Evolutionary conservation across 2,329 filamentous ascomycete species (phyloP).

Genomic region (Microascus cirrosus): DNA sequence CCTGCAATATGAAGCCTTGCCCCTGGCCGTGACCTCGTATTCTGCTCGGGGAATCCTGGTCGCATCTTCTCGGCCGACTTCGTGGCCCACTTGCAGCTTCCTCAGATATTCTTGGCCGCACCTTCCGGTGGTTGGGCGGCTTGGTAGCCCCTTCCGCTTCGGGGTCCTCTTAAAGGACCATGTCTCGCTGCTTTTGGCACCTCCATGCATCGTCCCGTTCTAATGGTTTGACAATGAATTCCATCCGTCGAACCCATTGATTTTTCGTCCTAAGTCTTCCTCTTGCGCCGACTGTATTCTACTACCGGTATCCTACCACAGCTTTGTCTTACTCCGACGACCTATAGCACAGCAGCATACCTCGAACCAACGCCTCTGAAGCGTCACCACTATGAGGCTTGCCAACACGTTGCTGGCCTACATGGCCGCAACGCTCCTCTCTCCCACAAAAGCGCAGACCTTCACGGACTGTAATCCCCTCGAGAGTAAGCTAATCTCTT

Average conservation of each 20-base stretch:
- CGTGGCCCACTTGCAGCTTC: neutral
- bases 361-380: neutral
- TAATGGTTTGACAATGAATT: neutral
- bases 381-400: neutral
- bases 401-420: conserved; percentile 7
- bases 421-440: conserved; percentile 12
- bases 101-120: neutral
- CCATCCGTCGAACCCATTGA: neutral
- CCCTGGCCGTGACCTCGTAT: neutral
- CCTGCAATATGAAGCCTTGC: neutral
- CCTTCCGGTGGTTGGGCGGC: neutral
- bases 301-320: neutral
- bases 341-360: neutral
- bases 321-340: neutral
- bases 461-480: conserved; percentile 28
- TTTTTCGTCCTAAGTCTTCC: neutral
- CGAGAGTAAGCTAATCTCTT: conserved; percentile 15
- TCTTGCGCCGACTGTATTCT: neutral
- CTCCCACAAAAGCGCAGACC: conserved; percentile 22
- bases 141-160: neutral
- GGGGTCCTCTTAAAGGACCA: neutral
- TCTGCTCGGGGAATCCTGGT: neutral
- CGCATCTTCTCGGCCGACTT: neutral
- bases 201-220: neutral
- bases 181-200: neutral